These are phyloP conservation scores for Buddleja alternifolia DNA, from an alignment of 257 asterid genomes.

Conservation along the genomic window DNA sequence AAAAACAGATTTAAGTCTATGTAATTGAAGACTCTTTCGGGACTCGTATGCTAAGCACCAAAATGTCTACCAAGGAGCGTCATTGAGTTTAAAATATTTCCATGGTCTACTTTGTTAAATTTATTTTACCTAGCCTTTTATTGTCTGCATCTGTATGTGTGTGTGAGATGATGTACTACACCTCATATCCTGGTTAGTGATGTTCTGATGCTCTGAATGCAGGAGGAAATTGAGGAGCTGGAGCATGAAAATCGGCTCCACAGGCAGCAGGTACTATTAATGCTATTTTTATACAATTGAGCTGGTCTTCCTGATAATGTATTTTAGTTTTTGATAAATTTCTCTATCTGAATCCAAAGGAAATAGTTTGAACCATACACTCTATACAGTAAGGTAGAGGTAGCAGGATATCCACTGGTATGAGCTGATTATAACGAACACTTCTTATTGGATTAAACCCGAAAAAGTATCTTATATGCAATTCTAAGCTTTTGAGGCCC, in stretches of 20 bases:
- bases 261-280: constrained; percentile 76
- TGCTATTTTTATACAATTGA: constrained; percentile 22
- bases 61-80: constrained; percentile 14
- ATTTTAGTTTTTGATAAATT: neutral
- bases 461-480: neutral
- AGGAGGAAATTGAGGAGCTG: constrained; percentile 99
- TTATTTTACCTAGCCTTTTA: constrained; percentile 6
- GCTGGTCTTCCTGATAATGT: constrained; percentile 11
- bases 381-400: neutral
- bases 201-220: constrained; percentile 34
- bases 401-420: neutral
- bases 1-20: neutral
- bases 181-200: neutral
- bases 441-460: neutral
- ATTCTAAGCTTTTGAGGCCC: neutral
- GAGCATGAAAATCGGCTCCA: constrained; percentile 98
- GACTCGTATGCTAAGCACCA: constrained; percentile 11
- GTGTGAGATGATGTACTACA: constrained; percentile 20
- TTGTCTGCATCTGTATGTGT: constrained; percentile 20
- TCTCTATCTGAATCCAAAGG: neutral
- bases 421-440: constrained; percentile 1
- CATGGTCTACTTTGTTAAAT: constrained; percentile 9
- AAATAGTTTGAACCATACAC: neutral
- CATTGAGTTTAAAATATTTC: neutral
- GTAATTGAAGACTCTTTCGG: neutral